Percentiles rank a stretch among this genome's conserved stretches.
Evolutionary conservation across 768 basidiomycete genomes (phyloP).

Genomic region (Auricularia auricula-judae): DNA sequence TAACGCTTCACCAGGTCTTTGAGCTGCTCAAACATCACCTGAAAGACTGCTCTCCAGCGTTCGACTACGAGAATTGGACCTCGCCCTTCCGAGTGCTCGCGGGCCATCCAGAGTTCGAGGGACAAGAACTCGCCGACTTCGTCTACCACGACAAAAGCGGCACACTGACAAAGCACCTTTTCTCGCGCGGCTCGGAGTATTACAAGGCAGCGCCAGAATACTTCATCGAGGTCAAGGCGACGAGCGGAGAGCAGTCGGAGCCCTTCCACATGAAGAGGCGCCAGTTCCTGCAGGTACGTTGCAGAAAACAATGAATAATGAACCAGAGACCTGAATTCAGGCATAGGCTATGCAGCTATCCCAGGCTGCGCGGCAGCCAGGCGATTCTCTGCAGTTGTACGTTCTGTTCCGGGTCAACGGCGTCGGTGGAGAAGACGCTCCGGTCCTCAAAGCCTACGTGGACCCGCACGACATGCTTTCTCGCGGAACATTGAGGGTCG

Average conservation of each 20-base stretch:
- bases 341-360: not conserved
- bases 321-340: not conserved
- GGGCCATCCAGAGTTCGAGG: not conserved
- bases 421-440: not conserved
- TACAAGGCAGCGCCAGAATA: slow-evolving; percentile 14
- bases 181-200: slow-evolving; percentile 8
- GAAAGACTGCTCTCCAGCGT: not conserved
- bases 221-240: slow-evolving; percentile 20
- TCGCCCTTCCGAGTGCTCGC: not conserved
- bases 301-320: not conserved
- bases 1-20: not conserved
- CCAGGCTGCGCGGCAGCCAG: not conserved
- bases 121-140: slow-evolving; percentile 13
- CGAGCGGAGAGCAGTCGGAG: slow-evolving; percentile 7
- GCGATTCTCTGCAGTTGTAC: not conserved
- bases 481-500: not conserved
- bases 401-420: not conserved
- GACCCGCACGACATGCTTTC: not conserved
- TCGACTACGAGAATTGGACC: not conserved
- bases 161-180: slow-evolving; percentile 12
- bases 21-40: not conserved
- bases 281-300: slow-evolving; percentile 15
- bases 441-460: not conserved
- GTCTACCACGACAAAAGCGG: slow-evolving; percentile 14
- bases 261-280: slow-evolving; percentile 16